These are phyloP conservation scores for Rhizophagus prolifer DNA, from an alignment of 192 early-diverging fungal species.

Conservation along the genomic window DNA sequence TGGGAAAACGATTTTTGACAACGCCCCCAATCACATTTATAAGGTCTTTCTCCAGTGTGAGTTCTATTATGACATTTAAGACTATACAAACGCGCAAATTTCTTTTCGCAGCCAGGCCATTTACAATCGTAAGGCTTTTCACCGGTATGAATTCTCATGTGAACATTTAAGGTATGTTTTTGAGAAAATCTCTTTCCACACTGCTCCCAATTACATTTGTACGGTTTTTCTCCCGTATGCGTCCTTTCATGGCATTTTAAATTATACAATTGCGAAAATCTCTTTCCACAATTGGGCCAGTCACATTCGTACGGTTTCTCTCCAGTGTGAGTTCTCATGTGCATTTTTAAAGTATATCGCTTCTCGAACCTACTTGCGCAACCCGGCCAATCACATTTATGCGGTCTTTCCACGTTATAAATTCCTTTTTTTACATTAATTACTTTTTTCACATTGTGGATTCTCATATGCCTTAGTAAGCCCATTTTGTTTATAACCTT, in stretches of 20 bases:
- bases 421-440: too few relatives aligned
- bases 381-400: too few relatives aligned
- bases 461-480: too few relatives aligned
- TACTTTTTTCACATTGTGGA: too few relatives aligned
- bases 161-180: neutral
- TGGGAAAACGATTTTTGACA: too few relatives aligned
- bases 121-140: neutral
- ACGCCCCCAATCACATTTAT: too few relatives aligned
- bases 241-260: neutral
- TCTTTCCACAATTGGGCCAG: neutral
- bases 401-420: too few relatives aligned
- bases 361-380: too few relatives aligned
- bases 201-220: neutral
- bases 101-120: neutral
- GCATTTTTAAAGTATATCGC: too few relatives aligned
- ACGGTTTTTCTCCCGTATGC: neutral
- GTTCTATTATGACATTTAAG: neutral
- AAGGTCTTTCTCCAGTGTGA: too few relatives aligned
- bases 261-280: neutral
- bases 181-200: neutral
- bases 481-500: too few relatives aligned
- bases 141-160: neutral
- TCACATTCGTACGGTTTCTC: neutral
- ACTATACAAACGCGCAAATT: neutral
- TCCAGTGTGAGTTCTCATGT: neutral